Evolutionary conservation across 2,329 filamentous ascomycete species (phyloP).

Genomic region (Calonectria pseudoreteaudii): DNA sequence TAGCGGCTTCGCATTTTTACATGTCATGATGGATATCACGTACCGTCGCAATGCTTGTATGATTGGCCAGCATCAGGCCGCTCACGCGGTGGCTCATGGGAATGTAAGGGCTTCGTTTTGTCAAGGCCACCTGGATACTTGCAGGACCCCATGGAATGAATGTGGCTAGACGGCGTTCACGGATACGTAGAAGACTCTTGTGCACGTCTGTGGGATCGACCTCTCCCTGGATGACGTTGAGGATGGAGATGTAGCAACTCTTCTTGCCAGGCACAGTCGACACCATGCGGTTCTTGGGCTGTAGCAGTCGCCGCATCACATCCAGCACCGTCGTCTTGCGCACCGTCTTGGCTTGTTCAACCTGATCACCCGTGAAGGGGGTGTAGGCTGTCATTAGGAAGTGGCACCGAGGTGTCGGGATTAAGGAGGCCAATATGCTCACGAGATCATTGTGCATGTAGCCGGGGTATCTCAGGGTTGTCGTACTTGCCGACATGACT

Average conservation of each 20-base stretch:
- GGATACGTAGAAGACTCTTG: conserved; percentile 95
- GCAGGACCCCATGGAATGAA: conserved; percentile 99
- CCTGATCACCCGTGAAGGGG: conserved; percentile 94
- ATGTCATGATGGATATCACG: conserved; percentile 42
- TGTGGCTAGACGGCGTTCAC: conserved; percentile 90
- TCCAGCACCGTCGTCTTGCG: conserved; percentile 98
- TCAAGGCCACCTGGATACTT: conserved; percentile 96
- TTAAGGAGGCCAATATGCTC: conserved; percentile 94
- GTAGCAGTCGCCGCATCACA: conserved; percentile 94
- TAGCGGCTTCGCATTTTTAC: background rate
- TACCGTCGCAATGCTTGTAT: conserved; percentile 94
- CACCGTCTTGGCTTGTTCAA: conserved; percentile 96
- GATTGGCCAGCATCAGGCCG: conserved; percentile 97
- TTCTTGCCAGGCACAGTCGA: conserved; percentile 95
- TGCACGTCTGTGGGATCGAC: conserved; percentile 98
- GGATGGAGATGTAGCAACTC: conserved; percentile 98
- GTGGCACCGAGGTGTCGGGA: conserved; percentile 95
- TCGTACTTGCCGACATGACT: conserved; percentile 98
- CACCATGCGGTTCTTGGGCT: conserved; percentile 99
- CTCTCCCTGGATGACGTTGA: conserved; percentile 99
- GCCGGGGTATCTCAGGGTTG: conserved; percentile 93
- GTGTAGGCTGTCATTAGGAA: conserved; percentile 99
- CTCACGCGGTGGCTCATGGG: conserved; percentile 94
- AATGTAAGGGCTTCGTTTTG: conserved; percentile 96
- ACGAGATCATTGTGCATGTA: conserved; percentile 99